phyloP scores from a whole-genome alignment of 495 filamentous ascomycete genomes.

The Lindgomyces ingoldianus region DNA sequence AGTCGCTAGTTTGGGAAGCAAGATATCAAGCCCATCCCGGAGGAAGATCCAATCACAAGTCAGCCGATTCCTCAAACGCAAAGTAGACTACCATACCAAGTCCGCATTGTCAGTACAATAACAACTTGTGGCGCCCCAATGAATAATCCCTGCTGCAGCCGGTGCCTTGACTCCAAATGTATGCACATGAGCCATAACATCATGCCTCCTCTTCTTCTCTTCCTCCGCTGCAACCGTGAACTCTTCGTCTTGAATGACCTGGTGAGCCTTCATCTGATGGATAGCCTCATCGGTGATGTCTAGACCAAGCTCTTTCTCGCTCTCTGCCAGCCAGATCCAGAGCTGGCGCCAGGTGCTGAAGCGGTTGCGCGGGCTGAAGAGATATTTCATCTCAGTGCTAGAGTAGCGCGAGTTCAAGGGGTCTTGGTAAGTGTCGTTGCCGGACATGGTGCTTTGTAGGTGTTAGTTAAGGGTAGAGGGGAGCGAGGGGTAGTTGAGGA shows the following conservation, averaged over 20 bases:
- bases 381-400: conserved; percentile 46
- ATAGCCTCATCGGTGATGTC: conserved; percentile 42
- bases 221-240: conserved; percentile 76
- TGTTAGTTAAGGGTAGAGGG: background rate
- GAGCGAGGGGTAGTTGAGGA: background rate
- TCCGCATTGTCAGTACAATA: conserved; percentile 80
- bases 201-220: conserved; percentile 70
- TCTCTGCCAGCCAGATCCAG: conserved; percentile 48
- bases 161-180: conserved; percentile 73
- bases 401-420: conserved; percentile 48
- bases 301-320: conserved; percentile 42
- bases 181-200: conserved; percentile 67
- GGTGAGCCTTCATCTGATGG: conserved; percentile 58
- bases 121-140: conserved; percentile 66
- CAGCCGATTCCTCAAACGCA: background rate
- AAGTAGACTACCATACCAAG: conserved; percentile 43
- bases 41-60: conserved; percentile 62
- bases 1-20: conserved; percentile 82
- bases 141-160: conserved; percentile 83
- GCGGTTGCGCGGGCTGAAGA: conserved; percentile 46
- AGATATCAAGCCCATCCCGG: conserved; percentile 68
- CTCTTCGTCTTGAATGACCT: conserved; percentile 73
- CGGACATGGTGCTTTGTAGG: conserved; percentile 29
- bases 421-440: conserved; percentile 42
- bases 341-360: conserved; percentile 50